Evolutionary conservation across 202 grass and related monocot genomes (phyloP), one percentile per base, ranked within the genome.

Genomic region (Zoysia matrella): DNA sequence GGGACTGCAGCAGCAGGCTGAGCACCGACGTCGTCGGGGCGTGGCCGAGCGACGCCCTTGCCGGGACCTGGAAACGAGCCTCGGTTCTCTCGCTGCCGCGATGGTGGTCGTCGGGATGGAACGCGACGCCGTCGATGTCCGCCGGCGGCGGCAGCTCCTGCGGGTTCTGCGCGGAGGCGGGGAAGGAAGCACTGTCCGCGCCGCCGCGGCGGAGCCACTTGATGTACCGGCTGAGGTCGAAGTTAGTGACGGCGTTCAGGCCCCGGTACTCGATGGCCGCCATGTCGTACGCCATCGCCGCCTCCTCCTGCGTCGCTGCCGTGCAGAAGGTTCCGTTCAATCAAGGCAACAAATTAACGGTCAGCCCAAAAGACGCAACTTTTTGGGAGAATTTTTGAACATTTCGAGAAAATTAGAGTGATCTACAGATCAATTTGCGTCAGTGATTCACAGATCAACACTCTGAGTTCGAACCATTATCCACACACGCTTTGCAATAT

Each of bases 161-260:
- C 47, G 73, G 69, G 47, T 56, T 52, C 57, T 52, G 62, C 42
- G 55, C 62, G 60, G 68, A 67, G 54, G 65, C 78, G 5, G 54
- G 47, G 30, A 1, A 36, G 30, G 52, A 60, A 8, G 15, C 62
- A 22, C 70, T 78, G 15, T 85, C 81, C 5, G 71, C 52, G 58
- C 66, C 30, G 30, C 30, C 84, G 0, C 88, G 88, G 65, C 91
- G 90, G 46, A 94, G 88, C 92, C 88, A 89, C 52, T 91, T 91
- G 64, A 93, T 83, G 80, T 98, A 98, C 30, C 95, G 90, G 77
- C 84, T 91, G 12, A 94, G 69, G 84, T 98, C 92, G 76, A 98
- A 98, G 90, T 98, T 98, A 30, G 95, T 98, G 66, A 98, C 95
- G 1, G 95, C 95, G 72, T 89, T 98, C 7, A 91, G 86, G 36